Evolutionary conservation across 2,329 filamentous ascomycete species (phyloP).

Genomic region (Aspergillus costaricaensis): DNA sequence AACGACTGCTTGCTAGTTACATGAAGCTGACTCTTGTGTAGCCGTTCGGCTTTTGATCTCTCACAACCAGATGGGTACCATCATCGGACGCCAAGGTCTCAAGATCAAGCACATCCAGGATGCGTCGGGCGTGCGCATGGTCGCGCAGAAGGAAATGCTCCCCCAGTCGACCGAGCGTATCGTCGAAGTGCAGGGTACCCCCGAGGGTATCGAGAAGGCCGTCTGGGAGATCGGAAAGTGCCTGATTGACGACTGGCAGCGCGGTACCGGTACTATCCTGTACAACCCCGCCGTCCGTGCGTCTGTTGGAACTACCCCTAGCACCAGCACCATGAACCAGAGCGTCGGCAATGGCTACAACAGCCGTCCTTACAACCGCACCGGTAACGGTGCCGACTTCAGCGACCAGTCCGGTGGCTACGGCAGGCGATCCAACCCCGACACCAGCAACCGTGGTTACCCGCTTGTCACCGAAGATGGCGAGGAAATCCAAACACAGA

Average conservation of each 20-base stretch:
- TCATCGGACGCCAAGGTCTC: conserved; percentile 92
- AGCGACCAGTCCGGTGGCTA: conserved; percentile 76
- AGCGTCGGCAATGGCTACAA: conserved; percentile 54
- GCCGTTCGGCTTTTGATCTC: conserved; percentile 98
- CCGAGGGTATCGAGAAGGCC: conserved; percentile 92
- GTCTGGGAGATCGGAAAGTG: conserved; percentile 99
- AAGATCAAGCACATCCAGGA: conserved; percentile 99
- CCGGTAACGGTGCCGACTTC: conserved; percentile 96
- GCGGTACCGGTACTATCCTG: conserved; percentile 92
- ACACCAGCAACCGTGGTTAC: conserved; percentile 75
- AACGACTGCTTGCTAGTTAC: neutral
- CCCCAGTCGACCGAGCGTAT: conserved; percentile 98
- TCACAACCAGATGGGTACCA: conserved; percentile 99
- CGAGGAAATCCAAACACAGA: conserved; percentile 97
- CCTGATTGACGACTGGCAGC: conserved; percentile 95
- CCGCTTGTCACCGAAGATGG: conserved; percentile 93
- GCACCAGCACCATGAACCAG: conserved; percentile 55
- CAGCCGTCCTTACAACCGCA: conserved; percentile 79
- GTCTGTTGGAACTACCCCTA: conserved; percentile 64
- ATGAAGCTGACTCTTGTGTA: conserved; percentile 44
- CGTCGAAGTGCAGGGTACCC: conserved; percentile 92
- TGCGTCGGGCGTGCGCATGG: conserved; percentile 94
- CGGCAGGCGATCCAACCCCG: conserved; percentile 79
- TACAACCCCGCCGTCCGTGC: conserved; percentile 96
- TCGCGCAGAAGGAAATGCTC: conserved; percentile 99